Conservation (phyloP, 192 early-diverging fungal species). For the Coemansia sp. region DNA sequence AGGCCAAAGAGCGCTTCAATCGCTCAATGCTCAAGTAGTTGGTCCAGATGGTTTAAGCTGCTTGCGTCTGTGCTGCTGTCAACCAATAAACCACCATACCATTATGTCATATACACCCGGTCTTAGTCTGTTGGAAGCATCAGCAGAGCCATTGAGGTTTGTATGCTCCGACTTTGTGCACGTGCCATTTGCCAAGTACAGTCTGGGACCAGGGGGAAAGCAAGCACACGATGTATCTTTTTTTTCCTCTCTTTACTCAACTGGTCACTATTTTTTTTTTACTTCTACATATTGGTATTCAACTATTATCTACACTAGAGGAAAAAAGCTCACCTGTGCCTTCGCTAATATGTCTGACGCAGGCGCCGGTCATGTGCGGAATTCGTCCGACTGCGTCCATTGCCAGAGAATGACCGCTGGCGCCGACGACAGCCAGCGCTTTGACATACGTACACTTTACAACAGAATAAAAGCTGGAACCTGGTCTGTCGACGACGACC, state of each 20-base stretch:
- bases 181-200: not conserved
- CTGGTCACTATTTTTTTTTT: not conserved
- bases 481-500: slow-evolving; percentile 27
- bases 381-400: slow-evolving; percentile 30
- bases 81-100: not conserved
- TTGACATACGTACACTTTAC: slow-evolving; percentile 23
- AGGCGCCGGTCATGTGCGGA: not conserved
- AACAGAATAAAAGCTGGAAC: slow-evolving; percentile 7
- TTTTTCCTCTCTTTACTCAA: not conserved
- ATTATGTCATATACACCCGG: too few relatives aligned
- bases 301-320: not conserved
- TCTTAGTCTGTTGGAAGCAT: too few relatives aligned
- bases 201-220: not conserved
- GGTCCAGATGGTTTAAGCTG: not conserved
- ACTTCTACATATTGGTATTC: not conserved
- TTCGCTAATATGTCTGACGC: slow-evolving; percentile 15
- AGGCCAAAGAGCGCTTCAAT: slow-evolving; percentile 75
- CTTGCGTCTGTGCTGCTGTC: not conserved
- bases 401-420: slow-evolving; percentile 30
- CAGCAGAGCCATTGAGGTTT: not conserved
- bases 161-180: not conserved
- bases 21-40: slow-evolving; percentile 63
- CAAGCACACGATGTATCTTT: not conserved
- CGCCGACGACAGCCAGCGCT: slow-evolving; percentile 3
- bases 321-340: not conserved